These are phyloP conservation scores for Botrytis squamosa DNA, from an alignment of 2,329 filamentous ascomycete genomes.

Conservation along the genomic window DNA sequence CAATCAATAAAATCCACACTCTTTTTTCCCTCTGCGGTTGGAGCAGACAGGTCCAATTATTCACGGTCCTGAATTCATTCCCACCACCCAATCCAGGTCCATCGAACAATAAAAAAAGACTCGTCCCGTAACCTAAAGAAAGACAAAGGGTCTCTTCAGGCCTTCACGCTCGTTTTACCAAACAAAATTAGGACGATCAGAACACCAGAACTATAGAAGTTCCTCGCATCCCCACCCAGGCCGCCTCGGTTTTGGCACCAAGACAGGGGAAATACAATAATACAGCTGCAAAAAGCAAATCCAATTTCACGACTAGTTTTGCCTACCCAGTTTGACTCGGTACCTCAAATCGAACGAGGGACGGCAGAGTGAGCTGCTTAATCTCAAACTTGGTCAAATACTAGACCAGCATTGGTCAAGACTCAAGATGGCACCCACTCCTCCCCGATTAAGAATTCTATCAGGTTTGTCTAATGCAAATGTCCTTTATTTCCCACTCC, in stretches of 20 bases:
- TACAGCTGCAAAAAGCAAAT: conserved; percentile 14
- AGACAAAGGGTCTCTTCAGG: conserved; percentile 5
- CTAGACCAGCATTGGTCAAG: conserved; percentile 29
- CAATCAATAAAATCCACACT: conserved; percentile 18
- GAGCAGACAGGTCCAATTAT: conserved; percentile 1
- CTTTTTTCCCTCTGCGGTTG: conserved; percentile 9
- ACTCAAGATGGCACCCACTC: conserved; percentile 40
- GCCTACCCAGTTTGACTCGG: conserved; percentile 23
- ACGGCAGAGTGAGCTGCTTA: conserved; percentile 30
- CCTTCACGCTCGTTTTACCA: conserved; percentile 21
- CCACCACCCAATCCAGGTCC: not conserved
- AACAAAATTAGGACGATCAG: not conserved
- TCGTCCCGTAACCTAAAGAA: not conserved
- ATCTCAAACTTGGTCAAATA: conserved; percentile 30
- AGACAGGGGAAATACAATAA: conserved; percentile 16
- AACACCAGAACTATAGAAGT: not conserved
- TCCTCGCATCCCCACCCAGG: not conserved
- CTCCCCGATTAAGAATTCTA: conserved; percentile 40
- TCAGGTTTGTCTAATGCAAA: conserved; percentile 39
- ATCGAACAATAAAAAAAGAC: not conserved
- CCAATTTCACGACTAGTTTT: conserved; percentile 16
- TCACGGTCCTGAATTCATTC: not conserved
- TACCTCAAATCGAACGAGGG: conserved; percentile 26
- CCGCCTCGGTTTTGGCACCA: conserved; percentile 11
- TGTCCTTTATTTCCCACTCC: conserved; percentile 27